Percentiles rank a stretch among this genome's conserved stretches.
phyloP scores from a whole-genome alignment of 208 protist genomes.

The Trypanosomatidae sp. region DNA sequence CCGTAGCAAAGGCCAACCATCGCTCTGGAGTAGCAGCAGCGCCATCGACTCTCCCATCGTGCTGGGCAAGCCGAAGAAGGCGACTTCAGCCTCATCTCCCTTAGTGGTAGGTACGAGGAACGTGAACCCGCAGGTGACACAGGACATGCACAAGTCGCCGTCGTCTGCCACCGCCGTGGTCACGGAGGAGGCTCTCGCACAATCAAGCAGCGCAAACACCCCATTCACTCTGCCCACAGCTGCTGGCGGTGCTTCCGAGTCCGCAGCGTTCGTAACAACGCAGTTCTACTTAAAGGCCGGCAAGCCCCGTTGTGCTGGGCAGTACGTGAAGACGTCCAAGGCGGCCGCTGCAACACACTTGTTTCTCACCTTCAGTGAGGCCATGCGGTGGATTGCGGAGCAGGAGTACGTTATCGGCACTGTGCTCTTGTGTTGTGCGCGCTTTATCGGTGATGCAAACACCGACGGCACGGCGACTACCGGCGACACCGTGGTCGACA shows the following conservation, averaged over 20 bases:
- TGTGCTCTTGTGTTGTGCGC: constrained; percentile 63
- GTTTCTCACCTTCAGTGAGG: constrained; percentile 58
- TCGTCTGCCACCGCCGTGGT: constrained; percentile 12
- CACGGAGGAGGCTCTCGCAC: constrained; percentile 11
- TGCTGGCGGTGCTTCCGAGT: neutral
- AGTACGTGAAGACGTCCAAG: constrained; percentile 23
- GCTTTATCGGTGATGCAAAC: constrained; percentile 28
- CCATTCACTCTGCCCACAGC: neutral
- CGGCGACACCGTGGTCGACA: constrained; percentile 14
- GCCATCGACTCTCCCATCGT: constrained; percentile 23
- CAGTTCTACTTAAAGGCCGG: constrained; percentile 20
- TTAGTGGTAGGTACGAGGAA: neutral
- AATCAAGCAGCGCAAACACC: neutral
- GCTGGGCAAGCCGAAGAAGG: constrained; percentile 12
- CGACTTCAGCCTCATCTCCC: neutral
- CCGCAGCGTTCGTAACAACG: neutral
- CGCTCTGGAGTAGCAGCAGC: constrained; percentile 30
- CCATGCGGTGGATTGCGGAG: constrained; percentile 70
- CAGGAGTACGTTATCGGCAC: constrained; percentile 87
- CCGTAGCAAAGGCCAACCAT: constrained; percentile 22
- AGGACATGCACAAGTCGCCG: constrained; percentile 1
- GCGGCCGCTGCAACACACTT: constrained; percentile 25
- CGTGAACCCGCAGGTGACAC: neutral
- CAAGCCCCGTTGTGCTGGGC: constrained; percentile 23
- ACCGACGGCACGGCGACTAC: constrained; percentile 19